These are phyloP conservation scores for Hypoxylon fragiforme DNA, from an alignment of 495 filamentous ascomycete genomes.

Conservation along the genomic window DNA sequence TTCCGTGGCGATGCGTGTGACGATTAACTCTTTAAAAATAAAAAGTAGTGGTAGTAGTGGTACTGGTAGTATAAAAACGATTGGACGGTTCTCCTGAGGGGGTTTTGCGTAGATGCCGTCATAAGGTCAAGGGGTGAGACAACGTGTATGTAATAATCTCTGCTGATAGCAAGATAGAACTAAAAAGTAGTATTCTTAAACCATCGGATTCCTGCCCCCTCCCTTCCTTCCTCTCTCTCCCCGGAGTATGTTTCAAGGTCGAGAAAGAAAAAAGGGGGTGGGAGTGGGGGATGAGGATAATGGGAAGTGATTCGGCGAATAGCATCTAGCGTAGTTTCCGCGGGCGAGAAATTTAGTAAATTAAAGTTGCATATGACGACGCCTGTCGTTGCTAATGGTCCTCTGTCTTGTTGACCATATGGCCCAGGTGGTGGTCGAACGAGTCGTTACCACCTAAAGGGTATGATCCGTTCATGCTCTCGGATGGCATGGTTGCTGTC, in stretches of 20 bases:
- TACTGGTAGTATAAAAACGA: constrained; percentile 16
- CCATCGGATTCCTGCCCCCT: no score
- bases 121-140: constrained; percentile 13
- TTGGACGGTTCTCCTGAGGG: constrained; percentile 7
- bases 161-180: no score
- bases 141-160: no score
- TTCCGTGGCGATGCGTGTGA: constrained; percentile 31
- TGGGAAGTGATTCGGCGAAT: neutral
- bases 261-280: constrained; percentile 3
- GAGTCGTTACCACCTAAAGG: constrained; percentile 16
- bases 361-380: neutral
- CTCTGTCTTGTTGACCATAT: constrained; percentile 31
- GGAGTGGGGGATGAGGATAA: no score
- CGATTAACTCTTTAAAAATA: constrained; percentile 16
- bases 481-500: constrained; percentile 37
- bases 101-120: constrained; percentile 22
- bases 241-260: no score
- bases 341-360: neutral
- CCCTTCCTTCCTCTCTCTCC: no score
- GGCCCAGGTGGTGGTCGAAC: constrained; percentile 25
- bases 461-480: constrained; percentile 34
- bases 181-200: no score
- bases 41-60: no score
- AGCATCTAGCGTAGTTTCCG: neutral
- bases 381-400: constrained; percentile 12